phyloP scores from a whole-genome alignment of 371 early-diverging fungal genomes.

The Mortierella sp. region DNA sequence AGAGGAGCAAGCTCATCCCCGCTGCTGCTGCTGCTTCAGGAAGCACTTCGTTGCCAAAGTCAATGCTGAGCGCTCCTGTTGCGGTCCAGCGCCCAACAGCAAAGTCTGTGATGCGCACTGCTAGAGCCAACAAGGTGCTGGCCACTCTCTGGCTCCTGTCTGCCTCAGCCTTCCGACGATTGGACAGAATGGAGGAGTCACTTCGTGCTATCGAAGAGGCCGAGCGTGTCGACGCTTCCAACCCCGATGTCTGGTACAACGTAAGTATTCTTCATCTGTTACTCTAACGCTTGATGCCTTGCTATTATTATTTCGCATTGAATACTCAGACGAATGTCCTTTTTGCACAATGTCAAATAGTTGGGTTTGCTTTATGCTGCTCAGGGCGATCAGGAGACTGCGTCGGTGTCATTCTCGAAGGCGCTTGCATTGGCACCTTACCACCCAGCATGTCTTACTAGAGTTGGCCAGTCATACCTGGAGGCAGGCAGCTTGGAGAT shows the following conservation, averaged over 20 bases:
- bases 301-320: too few species aligned
- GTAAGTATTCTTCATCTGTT: neutral
- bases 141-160: slow-evolving; percentile 70
- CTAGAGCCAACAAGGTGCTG: slow-evolving; percentile 60
- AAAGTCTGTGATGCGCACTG: slow-evolving; percentile 41
- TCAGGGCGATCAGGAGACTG: slow-evolving; percentile 60
- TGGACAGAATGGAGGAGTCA: slow-evolving; percentile 73
- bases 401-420: slow-evolving; percentile 66
- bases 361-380: slow-evolving; percentile 63
- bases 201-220: slow-evolving; percentile 77
- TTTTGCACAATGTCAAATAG: too few species aligned
- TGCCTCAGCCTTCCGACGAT: slow-evolving; percentile 65
- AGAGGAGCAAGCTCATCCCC: slow-evolving; percentile 4
- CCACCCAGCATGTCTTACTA: slow-evolving; percentile 60
- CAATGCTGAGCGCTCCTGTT: slow-evolving; percentile 10
- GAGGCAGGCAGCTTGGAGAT: slow-evolving; percentile 59
- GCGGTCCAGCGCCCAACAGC: slow-evolving; percentile 20
- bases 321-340: too few species aligned
- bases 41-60: neutral
- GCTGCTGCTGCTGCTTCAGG: slow-evolving; percentile 10
- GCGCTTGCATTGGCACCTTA: slow-evolving; percentile 63
- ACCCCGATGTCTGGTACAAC: slow-evolving; percentile 71
- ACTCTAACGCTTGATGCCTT: too few species aligned
- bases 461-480: slow-evolving; percentile 61
- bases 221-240: slow-evolving; percentile 65